Base-by-base conservation (phyloP, 768 basidiomycete species). In the Lactarius psammicola region DNA sequence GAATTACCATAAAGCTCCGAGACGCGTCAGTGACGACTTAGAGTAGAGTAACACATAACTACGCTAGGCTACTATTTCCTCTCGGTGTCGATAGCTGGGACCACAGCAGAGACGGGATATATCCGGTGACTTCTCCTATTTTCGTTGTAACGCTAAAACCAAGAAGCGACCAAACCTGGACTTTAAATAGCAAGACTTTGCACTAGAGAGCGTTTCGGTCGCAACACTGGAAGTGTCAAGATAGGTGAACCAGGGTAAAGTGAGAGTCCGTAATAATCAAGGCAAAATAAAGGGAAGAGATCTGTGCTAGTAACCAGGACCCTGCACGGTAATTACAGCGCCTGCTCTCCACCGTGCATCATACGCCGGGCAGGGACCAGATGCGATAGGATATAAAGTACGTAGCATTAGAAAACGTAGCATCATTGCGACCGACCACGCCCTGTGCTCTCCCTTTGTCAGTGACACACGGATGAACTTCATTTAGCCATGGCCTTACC, bases 371-470 rank as follows among this genome's bases (percentile, higher is more conserved):
- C 8, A 36, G 18, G 46, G 8, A 23, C 33, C 40, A 44, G 33
- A 59, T 10, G 34, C 11, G 57, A 53, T 51, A 58, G 61, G 42
- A 51, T 56, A 59, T 62, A 62, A 62, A 54, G 33, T 55, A 62
- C 11, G n/a, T 38, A 36, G 17, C 53, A 60, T 28, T 11, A 8
- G 8, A 4, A 26, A 8, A 7, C 20, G 17, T 11, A 18, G 34
- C 10, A 56, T 42, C 33, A 23, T 18, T 8, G 17, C 17, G 33
- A 18, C n/a, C n/a, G n/a, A n/a, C 40, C 11, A 26, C 26, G 49
- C 23, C 23, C 46, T 26, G 23, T 31, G 18, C 8, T 15, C 36
- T 26, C 31, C 31, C 15, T 10, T 40, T 26, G n/a, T 56, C 34
- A 65, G 64, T 17, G 40, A 56, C 4, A 2, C 7, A 33, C 20